phyloP scores from a whole-genome alignment of 2,329 filamentous ascomycete genomes.

The Nothophaeocryptopus gaeumannii region DNA sequence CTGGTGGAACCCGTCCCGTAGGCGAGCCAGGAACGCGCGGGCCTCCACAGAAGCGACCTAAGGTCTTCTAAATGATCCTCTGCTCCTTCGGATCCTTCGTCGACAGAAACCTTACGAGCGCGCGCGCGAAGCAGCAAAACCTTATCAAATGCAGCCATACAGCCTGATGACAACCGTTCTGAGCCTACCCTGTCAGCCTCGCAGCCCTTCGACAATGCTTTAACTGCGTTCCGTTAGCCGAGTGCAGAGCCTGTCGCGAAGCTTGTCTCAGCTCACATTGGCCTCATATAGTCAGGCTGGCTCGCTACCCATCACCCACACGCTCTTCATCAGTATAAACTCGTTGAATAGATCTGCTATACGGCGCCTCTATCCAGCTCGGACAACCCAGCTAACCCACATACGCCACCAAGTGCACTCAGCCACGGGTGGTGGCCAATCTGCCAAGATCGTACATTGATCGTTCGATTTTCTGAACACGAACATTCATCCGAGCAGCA shows the following conservation, averaged over 20 bases:
- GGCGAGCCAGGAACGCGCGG: too few relatives aligned
- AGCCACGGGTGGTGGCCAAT: slow-evolving; percentile 13
- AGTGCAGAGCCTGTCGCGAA: slow-evolving; percentile 10
- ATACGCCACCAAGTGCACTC: slow-evolving; percentile 1
- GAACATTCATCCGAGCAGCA: too few relatives aligned
- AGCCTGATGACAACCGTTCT: slow-evolving; percentile 5
- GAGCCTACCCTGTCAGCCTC: slow-evolving; percentile 10
- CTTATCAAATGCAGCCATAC: slow-evolving; percentile 8
- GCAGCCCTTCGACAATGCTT: slow-evolving; percentile 9
- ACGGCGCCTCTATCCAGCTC: neutral
- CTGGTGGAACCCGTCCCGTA: too few relatives aligned
- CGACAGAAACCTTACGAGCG: neutral
- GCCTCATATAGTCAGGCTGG: slow-evolving; percentile 5
- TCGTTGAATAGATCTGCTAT: too few relatives aligned
- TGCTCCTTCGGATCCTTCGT: neutral
- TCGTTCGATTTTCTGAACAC: slow-evolving; percentile 13
- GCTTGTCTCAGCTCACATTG: slow-evolving; percentile 21
- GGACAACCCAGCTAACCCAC: neutral
- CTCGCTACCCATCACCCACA: neutral
- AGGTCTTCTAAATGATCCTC: too few relatives aligned
- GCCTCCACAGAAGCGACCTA: too few relatives aligned
- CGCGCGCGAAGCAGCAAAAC: neutral
- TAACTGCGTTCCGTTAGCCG: slow-evolving; percentile 5
- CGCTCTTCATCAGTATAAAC: neutral
- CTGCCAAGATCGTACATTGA: slow-evolving; percentile 13